Base-by-base conservation (phyloP, 2,329 filamentous ascomycete genomes). In the Drechmeria coniospora region DNA sequence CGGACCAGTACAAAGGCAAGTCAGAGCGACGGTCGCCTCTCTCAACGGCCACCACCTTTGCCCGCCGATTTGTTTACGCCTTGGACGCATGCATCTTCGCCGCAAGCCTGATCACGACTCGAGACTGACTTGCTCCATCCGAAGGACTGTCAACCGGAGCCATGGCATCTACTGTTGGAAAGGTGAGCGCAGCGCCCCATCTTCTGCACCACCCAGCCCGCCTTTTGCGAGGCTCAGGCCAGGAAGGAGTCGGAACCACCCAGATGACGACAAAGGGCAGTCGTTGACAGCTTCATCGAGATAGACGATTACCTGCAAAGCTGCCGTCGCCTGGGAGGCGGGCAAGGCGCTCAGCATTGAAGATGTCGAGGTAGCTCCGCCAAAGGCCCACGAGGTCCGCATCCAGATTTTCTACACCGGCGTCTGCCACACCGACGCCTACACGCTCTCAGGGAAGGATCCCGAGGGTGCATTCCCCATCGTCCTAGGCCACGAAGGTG, bases 381-480 rank as follows among this genome's bases (percentile, higher is more conserved):
- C 90, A 34, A 75, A 68, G 58, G 86, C 87, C 36, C 73, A 92
- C 60, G 90, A 98, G 63, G 90, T 98, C 50, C 82, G 90, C 46
- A 93, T 98, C 51, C 64, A 95, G 65, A 82, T 95, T 53, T 78
- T 87, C 67, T 92, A 94, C 66, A 98, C 90, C 29, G 90, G 90
- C 59, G 90, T 98, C 53, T 98, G 90, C 67, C 90, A 98, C 64
- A 98, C 87, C 53, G 83, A 92, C 67, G 83, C 90, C 48, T 94
- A 92, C 68, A 92, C 82, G 31, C 72, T 92, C 37, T 92, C 82
- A 29, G 90, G 90, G 40, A 95, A 94, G 64, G 90, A 98, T 49
- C 87, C 90, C 29, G 90, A 98, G 63, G 90, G 83, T 48, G 83
- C 79, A 36, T 92, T 92, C 65, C 83, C 83, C 44, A 74, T 92